Evolutionary conservation across 148 eudicot species (phyloP).

Genomic region (Heliamphora exappendiculata): DNA sequence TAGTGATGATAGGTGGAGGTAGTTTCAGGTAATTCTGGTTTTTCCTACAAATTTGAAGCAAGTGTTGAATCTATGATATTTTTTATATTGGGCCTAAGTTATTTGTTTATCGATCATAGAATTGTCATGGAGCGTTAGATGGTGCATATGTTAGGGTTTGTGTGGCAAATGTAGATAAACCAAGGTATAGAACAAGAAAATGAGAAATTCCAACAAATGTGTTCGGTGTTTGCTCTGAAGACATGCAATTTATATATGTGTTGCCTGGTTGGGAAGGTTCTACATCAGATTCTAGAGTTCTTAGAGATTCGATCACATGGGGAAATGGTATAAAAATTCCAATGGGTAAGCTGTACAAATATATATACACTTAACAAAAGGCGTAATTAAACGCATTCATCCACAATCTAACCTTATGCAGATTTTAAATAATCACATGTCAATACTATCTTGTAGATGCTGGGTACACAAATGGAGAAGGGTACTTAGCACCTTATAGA

Average conservation of each 20-base stretch:
- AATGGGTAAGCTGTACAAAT: background rate
- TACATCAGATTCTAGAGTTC: background rate
- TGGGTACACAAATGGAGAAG: background rate
- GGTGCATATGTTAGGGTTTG: background rate
- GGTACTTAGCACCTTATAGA: background rate
- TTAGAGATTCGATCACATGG: background rate
- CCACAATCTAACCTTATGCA: background rate
- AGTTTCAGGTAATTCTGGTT: too few species aligned
- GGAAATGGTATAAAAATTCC: background rate
- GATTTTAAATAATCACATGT: background rate
- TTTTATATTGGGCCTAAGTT: too few species aligned
- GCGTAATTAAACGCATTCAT: too few species aligned
- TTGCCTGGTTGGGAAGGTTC: background rate
- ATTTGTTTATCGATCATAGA: too few species aligned
- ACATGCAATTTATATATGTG: background rate
- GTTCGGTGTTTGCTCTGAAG: background rate
- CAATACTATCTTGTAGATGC: conserved; percentile 5
- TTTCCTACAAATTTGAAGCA: too few species aligned
- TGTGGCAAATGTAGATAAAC: background rate
- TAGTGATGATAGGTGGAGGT: too few species aligned
- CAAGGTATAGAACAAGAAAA: background rate
- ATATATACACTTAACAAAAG: background rate
- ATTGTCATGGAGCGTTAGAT: background rate
- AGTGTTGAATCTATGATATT: too few species aligned
- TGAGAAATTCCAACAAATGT: background rate